Percentiles rank a stretch among this genome's conserved stretches.
Evolutionary conservation across 1,284 basidiomycete species (phyloP).

Genomic region (Laetiporus sulphureus): DNA sequence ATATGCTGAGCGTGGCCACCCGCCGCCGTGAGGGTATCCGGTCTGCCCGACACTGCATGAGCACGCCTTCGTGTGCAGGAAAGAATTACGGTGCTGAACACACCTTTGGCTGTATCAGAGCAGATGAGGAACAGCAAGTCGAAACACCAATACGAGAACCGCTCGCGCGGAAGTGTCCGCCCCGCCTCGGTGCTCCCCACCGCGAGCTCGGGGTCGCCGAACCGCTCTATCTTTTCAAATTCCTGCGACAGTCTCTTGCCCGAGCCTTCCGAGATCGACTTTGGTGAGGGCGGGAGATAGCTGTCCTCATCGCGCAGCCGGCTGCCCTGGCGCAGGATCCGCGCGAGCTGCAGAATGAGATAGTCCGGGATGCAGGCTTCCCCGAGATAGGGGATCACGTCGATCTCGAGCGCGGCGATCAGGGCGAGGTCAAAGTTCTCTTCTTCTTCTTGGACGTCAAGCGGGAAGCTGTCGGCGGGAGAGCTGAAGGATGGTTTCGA

Average conservation of each 20-base stretch:
- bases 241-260: slow-evolving; percentile 18
- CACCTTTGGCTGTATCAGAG: slow-evolving; percentile 57
- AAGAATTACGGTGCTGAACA: too few species aligned
- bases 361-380: slow-evolving; percentile 65
- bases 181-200: slow-evolving; percentile 59
- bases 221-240: slow-evolving; percentile 33
- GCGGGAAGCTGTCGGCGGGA: slow-evolving; percentile 43
- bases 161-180: slow-evolving; percentile 62
- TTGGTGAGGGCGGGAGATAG: slow-evolving; percentile 18
- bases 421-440: slow-evolving; percentile 85
- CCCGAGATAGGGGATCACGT: slow-evolving; percentile 75
- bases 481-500: too few species aligned
- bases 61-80: too few species aligned
- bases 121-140: slow-evolving; percentile 83
- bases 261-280: slow-evolving; percentile 8
- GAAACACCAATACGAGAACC: slow-evolving; percentile 92
- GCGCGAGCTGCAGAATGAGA: slow-evolving; percentile 65
- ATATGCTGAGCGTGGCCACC: slow-evolving; percentile 64
- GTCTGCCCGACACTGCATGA: too few species aligned
- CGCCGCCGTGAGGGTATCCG: slow-evolving; percentile 52
- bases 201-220: slow-evolving; percentile 29
- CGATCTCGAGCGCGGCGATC: slow-evolving; percentile 72
- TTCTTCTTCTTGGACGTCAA: slow-evolving; percentile 69
- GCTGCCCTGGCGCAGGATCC: slow-evolving; percentile 73
- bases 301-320: slow-evolving; percentile 47